Base-by-base conservation (phyloP, 441 rosid species). In the Iberis amara region DNA sequence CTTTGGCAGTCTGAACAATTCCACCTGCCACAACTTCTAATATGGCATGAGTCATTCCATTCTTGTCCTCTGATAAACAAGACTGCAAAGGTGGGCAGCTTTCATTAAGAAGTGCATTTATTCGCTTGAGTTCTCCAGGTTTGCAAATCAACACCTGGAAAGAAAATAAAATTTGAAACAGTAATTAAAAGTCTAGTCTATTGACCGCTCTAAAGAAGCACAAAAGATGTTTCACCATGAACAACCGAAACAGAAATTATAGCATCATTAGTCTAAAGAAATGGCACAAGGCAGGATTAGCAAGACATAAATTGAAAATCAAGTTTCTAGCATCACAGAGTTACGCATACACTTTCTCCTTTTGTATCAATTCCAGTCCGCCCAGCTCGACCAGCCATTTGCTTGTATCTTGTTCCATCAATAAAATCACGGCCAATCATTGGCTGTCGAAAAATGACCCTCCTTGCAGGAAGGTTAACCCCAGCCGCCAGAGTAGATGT, bases 41-140 rank as follows among this genome's bases (percentile, higher is more conserved):
- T 67, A 92, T 92, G 66, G 99, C 99, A 80, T 92, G 99, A 59
- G 89, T 86, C 99, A 92, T 92, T 73, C 99, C 97, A 70, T 89
- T 92, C 71, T 89, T 89, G 73, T 92, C 99, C 74, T 92, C 96
- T 54, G 97, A 82, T 50, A 92, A 83, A 82, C 97, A 92, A 52
- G 97, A 92, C 70, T 86, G 82, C 82, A 92, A 70, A 28, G 96
- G 90, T 43, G 83, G 92, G 47, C 99, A 86, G 78, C 77, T 77
- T 57, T 84, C 85, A 74, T 78, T 84, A 14, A 92, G 86, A 70
- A 92, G 79, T 57, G 89, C 75, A 61, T 59, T 78, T 64, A 92
- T 82, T 75, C 83, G 79, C 69, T 84, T 92, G 57, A 82, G 70
- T 77, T 92, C 97, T 56, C 80, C 92, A 7, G 79, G 80, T 71